phyloP scores from a whole-genome alignment of 495 filamentous ascomycete species.

The Xanthoparmelia taractica region DNA sequence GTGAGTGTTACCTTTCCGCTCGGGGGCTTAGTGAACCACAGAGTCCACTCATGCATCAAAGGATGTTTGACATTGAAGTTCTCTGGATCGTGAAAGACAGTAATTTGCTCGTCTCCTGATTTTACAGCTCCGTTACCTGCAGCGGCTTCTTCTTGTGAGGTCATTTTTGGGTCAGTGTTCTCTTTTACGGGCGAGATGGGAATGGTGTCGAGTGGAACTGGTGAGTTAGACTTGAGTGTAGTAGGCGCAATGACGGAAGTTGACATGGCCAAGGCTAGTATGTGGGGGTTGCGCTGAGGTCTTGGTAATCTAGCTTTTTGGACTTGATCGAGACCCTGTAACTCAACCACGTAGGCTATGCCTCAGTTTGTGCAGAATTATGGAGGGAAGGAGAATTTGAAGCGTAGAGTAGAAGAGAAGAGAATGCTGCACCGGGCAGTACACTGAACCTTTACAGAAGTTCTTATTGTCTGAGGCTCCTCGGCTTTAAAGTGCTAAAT shows the following conservation, averaged over 20 bases:
- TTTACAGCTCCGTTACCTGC: slow-evolving; percentile 34
- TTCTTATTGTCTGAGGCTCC: background rate
- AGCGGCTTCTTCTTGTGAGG: slow-evolving; percentile 29
- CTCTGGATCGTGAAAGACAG: slow-evolving; percentile 92
- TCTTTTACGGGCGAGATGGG: slow-evolving; percentile 48
- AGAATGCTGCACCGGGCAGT: background rate
- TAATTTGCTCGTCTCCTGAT: slow-evolving; percentile 54
- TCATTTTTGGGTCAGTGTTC: slow-evolving; percentile 14
- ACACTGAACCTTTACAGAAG: background rate
- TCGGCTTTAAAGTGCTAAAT: background rate
- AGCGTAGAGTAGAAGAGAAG: background rate
- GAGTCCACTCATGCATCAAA: slow-evolving; percentile 89
- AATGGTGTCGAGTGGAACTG: slow-evolving; percentile 53
- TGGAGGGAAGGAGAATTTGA: background rate
- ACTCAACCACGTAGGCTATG: too few species aligned
- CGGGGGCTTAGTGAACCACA: slow-evolving; percentile 99
- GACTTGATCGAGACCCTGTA: too few species aligned
- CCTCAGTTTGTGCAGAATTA: background rate
- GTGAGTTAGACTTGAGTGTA: slow-evolving; percentile 29
- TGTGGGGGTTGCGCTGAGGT: background rate
- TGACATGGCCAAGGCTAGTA: slow-evolving; percentile 18
- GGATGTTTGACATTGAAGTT: slow-evolving; percentile 99
- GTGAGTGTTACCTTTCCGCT: slow-evolving; percentile 71
- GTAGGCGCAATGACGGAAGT: slow-evolving; percentile 16
- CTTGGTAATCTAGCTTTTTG: background rate